A percentile compares a stretch with the other conserved stretches of the same genome.
phyloP scores from a whole-genome alignment of 1,284 basidiomycete genomes.

The Sporisorium scitamineum region DNA sequence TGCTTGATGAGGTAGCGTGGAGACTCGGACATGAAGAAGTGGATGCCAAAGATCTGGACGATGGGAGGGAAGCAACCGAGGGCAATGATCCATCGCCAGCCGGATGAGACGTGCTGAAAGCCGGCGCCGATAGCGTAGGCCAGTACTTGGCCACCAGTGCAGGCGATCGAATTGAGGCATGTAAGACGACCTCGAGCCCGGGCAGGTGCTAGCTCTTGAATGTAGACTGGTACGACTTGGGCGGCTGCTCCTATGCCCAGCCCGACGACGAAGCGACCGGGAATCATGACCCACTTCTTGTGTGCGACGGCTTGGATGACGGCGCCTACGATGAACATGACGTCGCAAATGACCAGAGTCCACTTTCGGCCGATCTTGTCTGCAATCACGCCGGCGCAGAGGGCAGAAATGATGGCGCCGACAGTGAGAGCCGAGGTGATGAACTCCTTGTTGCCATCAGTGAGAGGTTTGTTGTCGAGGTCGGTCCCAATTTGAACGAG shows the following conservation, averaged over 20 bases:
- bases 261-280: constrained; percentile 70
- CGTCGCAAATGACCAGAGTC: constrained; percentile 58
- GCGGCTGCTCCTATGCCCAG: constrained; percentile 69
- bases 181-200: constrained; percentile 70
- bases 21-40: constrained; percentile 69
- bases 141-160: constrained; percentile 70
- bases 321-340: constrained; percentile 67
- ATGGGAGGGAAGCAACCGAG: constrained; percentile 69
- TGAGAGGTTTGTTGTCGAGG: constrained; percentile 36
- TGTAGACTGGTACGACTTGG: constrained; percentile 69
- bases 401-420: constrained; percentile 60
- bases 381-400: constrained; percentile 63
- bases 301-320: constrained; percentile 68
- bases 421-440: constrained; percentile 52
- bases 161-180: constrained; percentile 69
- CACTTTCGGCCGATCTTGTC: constrained; percentile 70
- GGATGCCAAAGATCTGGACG: constrained; percentile 64
- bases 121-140: constrained; percentile 67
- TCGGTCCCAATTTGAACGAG: constrained; percentile 47
- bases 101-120: constrained; percentile 56
- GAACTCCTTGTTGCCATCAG: constrained; percentile 52
- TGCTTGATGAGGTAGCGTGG: constrained; percentile 68
- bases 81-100: constrained; percentile 70
- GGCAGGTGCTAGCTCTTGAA: constrained; percentile 70
- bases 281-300: constrained; percentile 68